Percentiles rank a stretch among this genome's conserved stretches.
Evolutionary conservation across 2,329 filamentous ascomycete species (phyloP).

Genomic region (Alternaria sp.): DNA sequence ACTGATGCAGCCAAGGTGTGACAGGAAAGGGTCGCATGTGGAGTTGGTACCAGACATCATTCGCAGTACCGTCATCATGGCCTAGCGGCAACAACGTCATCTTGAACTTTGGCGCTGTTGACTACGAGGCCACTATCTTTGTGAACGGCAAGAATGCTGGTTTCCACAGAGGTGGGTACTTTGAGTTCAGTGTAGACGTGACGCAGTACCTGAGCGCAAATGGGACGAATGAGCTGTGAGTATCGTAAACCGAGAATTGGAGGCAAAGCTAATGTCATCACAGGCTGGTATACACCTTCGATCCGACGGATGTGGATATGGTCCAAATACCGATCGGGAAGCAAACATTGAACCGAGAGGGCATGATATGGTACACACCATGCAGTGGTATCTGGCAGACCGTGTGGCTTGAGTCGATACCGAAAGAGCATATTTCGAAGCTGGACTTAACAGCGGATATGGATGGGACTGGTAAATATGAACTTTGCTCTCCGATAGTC

Average conservation of each 20-base stretch:
- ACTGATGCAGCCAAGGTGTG: constrained; percentile 48
- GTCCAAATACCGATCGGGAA: constrained; percentile 71
- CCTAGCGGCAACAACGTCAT: constrained; percentile 50
- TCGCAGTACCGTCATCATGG: constrained; percentile 59
- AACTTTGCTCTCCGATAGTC: background rate
- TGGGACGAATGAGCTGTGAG: constrained; percentile 62
- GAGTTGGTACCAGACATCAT: constrained; percentile 59
- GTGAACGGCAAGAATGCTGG: constrained; percentile 62
- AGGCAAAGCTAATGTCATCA: background rate
- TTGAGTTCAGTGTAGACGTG: constrained; percentile 65
- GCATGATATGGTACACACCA: constrained; percentile 72
- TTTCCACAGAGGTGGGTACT: constrained; percentile 67
- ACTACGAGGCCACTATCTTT: constrained; percentile 64
- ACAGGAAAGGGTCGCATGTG: constrained; percentile 48
- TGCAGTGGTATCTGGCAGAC: constrained; percentile 78
- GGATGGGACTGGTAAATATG: constrained; percentile 37
- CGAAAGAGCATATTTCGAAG: constrained; percentile 62
- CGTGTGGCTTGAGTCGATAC: constrained; percentile 73
- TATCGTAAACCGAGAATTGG: background rate
- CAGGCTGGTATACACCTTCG: constrained; percentile 69
- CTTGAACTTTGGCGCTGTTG: constrained; percentile 65
- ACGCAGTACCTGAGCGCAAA: constrained; percentile 54
- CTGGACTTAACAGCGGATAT: constrained; percentile 63
- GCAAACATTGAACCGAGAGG: constrained; percentile 62
- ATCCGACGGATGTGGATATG: constrained; percentile 66